Conservation (phyloP, 2,329 filamentous ascomycete genomes). For the Calycina herbarum region DNA sequence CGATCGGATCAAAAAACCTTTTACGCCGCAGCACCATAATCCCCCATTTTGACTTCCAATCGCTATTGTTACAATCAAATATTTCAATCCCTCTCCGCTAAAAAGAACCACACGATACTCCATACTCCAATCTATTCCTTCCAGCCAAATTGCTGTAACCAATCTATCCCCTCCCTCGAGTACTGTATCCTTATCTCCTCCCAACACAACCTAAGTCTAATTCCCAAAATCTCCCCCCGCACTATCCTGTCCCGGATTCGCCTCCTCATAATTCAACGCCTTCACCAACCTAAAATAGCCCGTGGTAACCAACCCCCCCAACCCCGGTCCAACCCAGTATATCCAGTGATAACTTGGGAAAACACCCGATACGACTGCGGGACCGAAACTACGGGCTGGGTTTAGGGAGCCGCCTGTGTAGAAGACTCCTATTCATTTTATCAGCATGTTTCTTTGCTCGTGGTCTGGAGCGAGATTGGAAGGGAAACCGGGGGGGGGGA, state of each 20-base stretch:
- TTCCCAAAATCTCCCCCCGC: conserved; percentile 12
- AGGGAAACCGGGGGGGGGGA: no score
- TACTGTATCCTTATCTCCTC: no score
- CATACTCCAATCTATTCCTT: no score
- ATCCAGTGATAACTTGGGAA: conserved; percentile 49
- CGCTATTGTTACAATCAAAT: no score
- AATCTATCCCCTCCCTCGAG: no score
- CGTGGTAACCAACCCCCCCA: conserved; percentile 49
- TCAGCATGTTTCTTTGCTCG: not conserved
- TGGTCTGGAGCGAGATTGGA: not conserved
- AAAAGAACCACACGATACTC: no score
- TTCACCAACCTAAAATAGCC: conserved; percentile 50
- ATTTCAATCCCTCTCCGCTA: no score
- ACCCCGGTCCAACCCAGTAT: conserved; percentile 50
- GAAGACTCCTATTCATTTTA: conserved; percentile 40
- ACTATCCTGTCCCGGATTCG: conserved; percentile 51
- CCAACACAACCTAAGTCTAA: not conserved
- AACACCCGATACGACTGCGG: conserved; percentile 43
- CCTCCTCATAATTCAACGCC: conserved; percentile 50
- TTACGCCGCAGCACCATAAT: no score
- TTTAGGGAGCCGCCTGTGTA: conserved; percentile 51
- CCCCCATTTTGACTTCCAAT: no score
- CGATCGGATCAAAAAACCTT: no score
- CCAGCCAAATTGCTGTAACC: no score
- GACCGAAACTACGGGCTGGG: conserved; percentile 47